phyloP scores from a whole-genome alignment of 1,284 basidiomycete genomes.

The Somion occarium region DNA sequence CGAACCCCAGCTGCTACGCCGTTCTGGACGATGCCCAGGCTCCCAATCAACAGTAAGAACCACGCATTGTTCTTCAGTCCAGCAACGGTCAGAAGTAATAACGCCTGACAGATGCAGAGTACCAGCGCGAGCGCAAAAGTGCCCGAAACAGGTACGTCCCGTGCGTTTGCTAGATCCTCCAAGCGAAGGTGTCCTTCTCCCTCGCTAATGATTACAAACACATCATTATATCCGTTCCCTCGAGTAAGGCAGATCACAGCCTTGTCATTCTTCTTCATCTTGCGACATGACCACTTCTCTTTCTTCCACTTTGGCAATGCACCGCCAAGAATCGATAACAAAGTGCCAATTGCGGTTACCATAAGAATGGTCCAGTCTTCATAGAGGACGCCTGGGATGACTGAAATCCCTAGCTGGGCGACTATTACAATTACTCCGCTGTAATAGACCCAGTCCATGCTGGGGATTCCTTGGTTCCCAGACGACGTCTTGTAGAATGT shows the following conservation, averaged over 20 bases:
- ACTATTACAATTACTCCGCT: constrained; percentile 18
- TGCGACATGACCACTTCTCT: constrained; percentile 27
- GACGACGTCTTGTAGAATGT: constrained; percentile 11
- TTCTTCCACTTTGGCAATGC: constrained; percentile 29
- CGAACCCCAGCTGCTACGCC: constrained; percentile 17
- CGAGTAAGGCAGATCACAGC: constrained; percentile 26
- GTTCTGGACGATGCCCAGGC: constrained; percentile 22
- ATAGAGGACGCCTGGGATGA: constrained; percentile 17
- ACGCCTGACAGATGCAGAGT: constrained; percentile 17
- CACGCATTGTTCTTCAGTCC: constrained; percentile 17
- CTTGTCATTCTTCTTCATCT: constrained; percentile 8
- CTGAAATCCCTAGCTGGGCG: constrained; percentile 20
- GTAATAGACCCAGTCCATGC: constrained; percentile 20
- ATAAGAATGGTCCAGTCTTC: constrained; percentile 20
- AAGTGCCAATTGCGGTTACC: constrained; percentile 10
- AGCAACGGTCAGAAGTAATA: constrained; percentile 17
- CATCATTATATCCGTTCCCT: constrained; percentile 27
- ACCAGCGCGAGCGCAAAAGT: constrained; percentile 13
- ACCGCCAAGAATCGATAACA: constrained; percentile 12
- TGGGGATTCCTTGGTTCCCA: constrained; percentile 14
- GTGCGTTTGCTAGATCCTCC: constrained; percentile 26
- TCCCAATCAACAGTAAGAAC: constrained; percentile 19
- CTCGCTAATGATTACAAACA: constrained; percentile 27
- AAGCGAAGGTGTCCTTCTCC: constrained; percentile 20
- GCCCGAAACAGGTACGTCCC: constrained; percentile 7